Evolutionary conservation across 2,329 filamentous ascomycete species (phyloP).

Genomic region (Ophiostoma fasciatum): DNA sequence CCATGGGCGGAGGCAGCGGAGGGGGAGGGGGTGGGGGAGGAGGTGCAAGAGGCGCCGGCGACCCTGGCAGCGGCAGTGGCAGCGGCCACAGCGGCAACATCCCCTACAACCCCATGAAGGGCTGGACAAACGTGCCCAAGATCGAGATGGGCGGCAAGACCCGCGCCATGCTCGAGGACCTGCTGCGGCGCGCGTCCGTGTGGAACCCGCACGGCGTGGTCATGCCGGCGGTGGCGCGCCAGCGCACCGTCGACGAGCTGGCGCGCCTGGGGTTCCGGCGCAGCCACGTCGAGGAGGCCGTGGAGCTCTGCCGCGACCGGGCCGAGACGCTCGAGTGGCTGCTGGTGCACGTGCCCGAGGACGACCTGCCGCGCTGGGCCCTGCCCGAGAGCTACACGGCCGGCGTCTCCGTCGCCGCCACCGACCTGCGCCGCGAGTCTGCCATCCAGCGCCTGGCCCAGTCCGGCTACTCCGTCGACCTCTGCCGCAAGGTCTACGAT

Average conservation of each 20-base stretch:
- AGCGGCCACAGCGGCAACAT: conserved; percentile 12
- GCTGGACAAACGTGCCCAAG: conserved; percentile 75
- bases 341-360: conserved; percentile 89
- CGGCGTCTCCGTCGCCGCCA: conserved; percentile 72
- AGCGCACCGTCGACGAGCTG: conserved; percentile 56
- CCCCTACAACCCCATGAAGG: conserved; percentile 37
- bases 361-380: conserved; percentile 87
- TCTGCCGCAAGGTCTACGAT: conserved; percentile 68
- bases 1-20: conserved; percentile 13
- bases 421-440: conserved; percentile 65
- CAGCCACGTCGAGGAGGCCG: conserved; percentile 80
- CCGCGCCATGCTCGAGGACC: conserved; percentile 60
- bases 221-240: conserved; percentile 43
- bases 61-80: conserved; percentile 17
- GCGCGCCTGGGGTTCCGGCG: conserved; percentile 69
- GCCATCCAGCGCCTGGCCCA: conserved; percentile 69
- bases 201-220: conserved; percentile 75
- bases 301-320: conserved; percentile 72
- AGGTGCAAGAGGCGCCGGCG: conserved; percentile 13
- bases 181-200: conserved; percentile 62
- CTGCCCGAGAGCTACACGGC: conserved; percentile 84
- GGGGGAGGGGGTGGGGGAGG: conserved; percentile 19
- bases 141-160: conserved; percentile 84
- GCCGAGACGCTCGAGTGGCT: conserved; percentile 95
- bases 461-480: conserved; percentile 71